Base-by-base conservation (phyloP, 495 filamentous ascomycete species). In the Trichodelitschia bisporula region DNA sequence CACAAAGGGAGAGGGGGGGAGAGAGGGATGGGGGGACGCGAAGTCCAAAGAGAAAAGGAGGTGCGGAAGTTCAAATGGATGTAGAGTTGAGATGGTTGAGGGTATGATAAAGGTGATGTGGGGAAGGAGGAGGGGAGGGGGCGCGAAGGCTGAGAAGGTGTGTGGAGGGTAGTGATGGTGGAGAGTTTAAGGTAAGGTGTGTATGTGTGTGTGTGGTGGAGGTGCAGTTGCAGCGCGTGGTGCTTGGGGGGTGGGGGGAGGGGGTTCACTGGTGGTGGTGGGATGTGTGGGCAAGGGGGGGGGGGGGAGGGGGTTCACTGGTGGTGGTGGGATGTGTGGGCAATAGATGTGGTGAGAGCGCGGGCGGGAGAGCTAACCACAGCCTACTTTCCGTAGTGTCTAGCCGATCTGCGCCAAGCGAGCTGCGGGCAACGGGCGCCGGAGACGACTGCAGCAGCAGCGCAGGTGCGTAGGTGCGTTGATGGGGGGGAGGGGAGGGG, bases 331-430 rank as follows among this genome's bases (percentile, higher is more conserved):
- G n/a, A n/a, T n/a, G n/a, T n/a, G n/a, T n/a, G n/a, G n/a, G n/a
- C n/a, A 25, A 12, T 25, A 8, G 21, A 8, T 25, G 21, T 25
- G 21, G 21, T 25, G 21, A 25, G 21, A 25, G 26, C n/a, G 26
- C 21, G 26, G 34, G 36, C 28, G 18, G 34, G 15, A 15, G 32
- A 34, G 8, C 23, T 19, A n/a, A 18, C 15, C 9, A 10, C 14
- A 2, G 42, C 38, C 18, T n/a, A n/a, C n/a, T n/a, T n/a, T n/a
- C n/a, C n/a, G n/a, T n/a, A n/a, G n/a, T n/a, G n/a, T n/a, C n/a
- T n/a, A n/a, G n/a, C n/a, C n/a, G n/a, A n/a, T n/a, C n/a, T n/a
- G n/a, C n/a, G n/a, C n/a, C n/a, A n/a, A n/a, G n/a, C n/a, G n/a
- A n/a, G n/a, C n/a, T n/a, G n/a, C n/a, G n/a, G n/a, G n/a, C n/a